A percentile compares a stretch with the other conserved stretches of the same genome.
Conservation (phyloP, 2,329 filamentous ascomycete genomes). For the Alternaria tenuissima region DNA sequence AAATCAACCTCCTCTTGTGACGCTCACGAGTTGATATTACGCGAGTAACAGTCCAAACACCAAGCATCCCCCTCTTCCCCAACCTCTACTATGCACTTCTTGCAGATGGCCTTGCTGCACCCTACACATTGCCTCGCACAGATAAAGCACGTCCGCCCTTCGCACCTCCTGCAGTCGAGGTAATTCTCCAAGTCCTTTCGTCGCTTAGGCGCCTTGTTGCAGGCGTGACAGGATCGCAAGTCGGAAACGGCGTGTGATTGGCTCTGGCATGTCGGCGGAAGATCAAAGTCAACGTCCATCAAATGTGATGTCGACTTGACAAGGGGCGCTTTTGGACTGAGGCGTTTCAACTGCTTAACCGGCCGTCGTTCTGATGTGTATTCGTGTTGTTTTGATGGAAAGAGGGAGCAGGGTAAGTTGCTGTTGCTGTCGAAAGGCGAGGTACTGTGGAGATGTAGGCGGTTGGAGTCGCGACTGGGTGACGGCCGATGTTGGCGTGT, state of each 20-base stretch:
- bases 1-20: background rate
- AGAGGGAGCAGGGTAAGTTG: slow-evolving; percentile 20
- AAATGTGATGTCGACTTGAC: slow-evolving; percentile 43
- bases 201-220: slow-evolving; percentile 70
- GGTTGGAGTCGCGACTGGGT: slow-evolving; percentile 17
- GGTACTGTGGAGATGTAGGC: slow-evolving; percentile 22
- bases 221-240: slow-evolving; percentile 69
- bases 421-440: slow-evolving; percentile 25
- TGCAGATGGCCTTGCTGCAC: slow-evolving; percentile 66
- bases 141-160: slow-evolving; percentile 71
- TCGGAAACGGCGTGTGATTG: slow-evolving; percentile 26
- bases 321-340: slow-evolving; percentile 31
- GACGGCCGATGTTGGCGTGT: slow-evolving; percentile 23
- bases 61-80: slow-evolving; percentile 71
- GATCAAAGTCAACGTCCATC: slow-evolving; percentile 41
- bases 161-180: slow-evolving; percentile 69
- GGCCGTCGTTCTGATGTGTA: slow-evolving; percentile 36
- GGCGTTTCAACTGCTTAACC: slow-evolving; percentile 42
- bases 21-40: slow-evolving; percentile 30
- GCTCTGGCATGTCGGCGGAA: slow-evolving; percentile 9
- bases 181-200: slow-evolving; percentile 73
- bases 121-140: slow-evolving; percentile 69
- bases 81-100: slow-evolving; percentile 72
- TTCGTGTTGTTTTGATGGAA: slow-evolving; percentile 14
- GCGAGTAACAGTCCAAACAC: slow-evolving; percentile 66